Conservation (phyloP, 2,329 filamentous ascomycete genomes). For the Cladophialophora immunda region DNA sequence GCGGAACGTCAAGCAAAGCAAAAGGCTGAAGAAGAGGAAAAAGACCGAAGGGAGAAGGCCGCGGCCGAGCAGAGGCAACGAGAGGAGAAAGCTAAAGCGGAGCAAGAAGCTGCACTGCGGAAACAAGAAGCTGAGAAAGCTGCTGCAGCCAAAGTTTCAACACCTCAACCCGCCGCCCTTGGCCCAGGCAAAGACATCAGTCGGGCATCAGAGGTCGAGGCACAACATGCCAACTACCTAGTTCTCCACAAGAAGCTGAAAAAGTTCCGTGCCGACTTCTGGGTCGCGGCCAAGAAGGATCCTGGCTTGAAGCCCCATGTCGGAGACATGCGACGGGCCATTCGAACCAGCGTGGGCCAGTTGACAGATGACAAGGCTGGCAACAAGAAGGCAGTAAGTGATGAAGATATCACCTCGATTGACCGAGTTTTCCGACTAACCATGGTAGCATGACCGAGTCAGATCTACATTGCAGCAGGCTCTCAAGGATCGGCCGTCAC, state of each 20-base stretch:
- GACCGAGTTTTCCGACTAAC: slow-evolving; percentile 2
- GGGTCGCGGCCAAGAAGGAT: slow-evolving; percentile 64
- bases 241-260: slow-evolving; percentile 75
- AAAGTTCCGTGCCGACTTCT: slow-evolving; percentile 62
- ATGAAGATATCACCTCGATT: slow-evolving; percentile 6
- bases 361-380: slow-evolving; percentile 70
- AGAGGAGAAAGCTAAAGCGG: slow-evolving; percentile 43
- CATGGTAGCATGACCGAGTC: slow-evolving; percentile 59
- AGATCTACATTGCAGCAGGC: slow-evolving; percentile 63
- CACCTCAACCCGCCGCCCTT: slow-evolving; percentile 2
- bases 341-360: slow-evolving; percentile 77
- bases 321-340: slow-evolving; percentile 75
- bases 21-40: slow-evolving; percentile 51
- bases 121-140: slow-evolving; percentile 27
- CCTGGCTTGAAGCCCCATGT: slow-evolving; percentile 69
- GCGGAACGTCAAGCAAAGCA: slow-evolving; percentile 58
- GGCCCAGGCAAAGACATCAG: not conserved
- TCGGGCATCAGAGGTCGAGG: slow-evolving; percentile 47
- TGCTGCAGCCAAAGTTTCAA: slow-evolving; percentile 22
- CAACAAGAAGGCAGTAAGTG: slow-evolving; percentile 66
- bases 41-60: slow-evolving; percentile 46
- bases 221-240: slow-evolving; percentile 59
- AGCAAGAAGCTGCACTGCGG: slow-evolving; percentile 32
- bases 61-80: slow-evolving; percentile 45
- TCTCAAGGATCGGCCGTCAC: slow-evolving; percentile 59